Percentiles rank a stretch among this genome's conserved stretches.
phyloP scores from a whole-genome alignment of 768 basidiomycete species.

The Chalciporus pseudorubinellus region DNA sequence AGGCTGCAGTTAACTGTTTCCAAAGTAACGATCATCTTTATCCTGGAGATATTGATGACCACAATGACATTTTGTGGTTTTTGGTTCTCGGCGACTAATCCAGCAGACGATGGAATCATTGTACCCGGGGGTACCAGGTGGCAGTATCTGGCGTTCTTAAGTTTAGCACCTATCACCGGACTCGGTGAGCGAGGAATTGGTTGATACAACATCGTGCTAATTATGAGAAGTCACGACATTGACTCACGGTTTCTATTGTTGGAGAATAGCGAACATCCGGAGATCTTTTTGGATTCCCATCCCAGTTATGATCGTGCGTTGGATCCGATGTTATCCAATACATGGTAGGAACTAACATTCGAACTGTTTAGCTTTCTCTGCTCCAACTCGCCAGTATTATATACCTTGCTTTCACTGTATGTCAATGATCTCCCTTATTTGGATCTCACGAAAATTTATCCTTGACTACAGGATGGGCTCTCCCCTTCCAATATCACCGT shows the following conservation, averaged over 20 bases:
- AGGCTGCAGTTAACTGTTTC: neutral
- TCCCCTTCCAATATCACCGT: neutral
- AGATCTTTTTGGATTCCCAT: neutral
- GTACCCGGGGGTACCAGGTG: no score
- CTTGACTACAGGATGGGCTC: constrained; percentile 3
- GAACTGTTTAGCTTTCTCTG: no score
- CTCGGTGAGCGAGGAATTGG: constrained; percentile 15
- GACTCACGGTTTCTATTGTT: constrained; percentile 25
- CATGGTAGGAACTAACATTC: no score
- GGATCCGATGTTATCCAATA: no score
- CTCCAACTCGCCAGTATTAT: no score
- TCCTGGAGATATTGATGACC: constrained; percentile 19
- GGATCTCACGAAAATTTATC: no score
- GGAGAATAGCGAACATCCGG: constrained; percentile 17
- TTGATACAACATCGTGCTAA: neutral
- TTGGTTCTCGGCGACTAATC: neutral
- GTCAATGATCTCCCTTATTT: no score
- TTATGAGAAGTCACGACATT: no score
- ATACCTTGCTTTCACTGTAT: no score
- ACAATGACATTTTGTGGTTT: constrained; percentile 11
- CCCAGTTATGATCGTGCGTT: no score
- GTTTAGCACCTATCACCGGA: constrained; percentile 6
- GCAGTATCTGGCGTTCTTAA: no score
- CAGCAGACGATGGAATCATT: no score
- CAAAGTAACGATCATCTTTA: constrained; percentile 10